Evolutionary conservation across 2,329 filamentous ascomycete genomes (phyloP).

Genomic region (Xylaria sp.): DNA sequence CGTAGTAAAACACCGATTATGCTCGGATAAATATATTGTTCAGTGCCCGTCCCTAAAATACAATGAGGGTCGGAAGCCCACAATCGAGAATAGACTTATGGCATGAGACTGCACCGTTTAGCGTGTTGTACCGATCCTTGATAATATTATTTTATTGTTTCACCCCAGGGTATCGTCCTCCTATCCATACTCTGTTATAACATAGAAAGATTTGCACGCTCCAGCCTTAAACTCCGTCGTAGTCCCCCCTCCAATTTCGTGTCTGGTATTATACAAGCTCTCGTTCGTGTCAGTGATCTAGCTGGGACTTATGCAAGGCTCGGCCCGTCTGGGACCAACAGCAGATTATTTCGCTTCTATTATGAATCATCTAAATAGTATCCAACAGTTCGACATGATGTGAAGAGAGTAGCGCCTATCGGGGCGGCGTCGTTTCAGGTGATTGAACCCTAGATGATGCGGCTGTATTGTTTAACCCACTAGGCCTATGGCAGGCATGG

Average conservation of each 20-base stretch:
- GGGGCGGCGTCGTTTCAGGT: not conserved
- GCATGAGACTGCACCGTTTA: not conserved
- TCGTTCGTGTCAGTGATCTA: not conserved
- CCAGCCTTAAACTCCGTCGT: not conserved
- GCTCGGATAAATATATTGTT: not conserved
- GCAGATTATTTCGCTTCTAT: not conserved
- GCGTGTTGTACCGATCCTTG: not conserved
- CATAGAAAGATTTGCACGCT: not conserved
- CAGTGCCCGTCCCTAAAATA: not conserved
- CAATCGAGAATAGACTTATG: not conserved
- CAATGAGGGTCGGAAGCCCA: not conserved
- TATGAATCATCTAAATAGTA: not conserved
- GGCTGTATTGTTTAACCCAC: not conserved
- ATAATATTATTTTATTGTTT: not conserved
- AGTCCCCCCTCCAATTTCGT: not conserved
- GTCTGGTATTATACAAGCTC: not conserved
- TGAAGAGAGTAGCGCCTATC: not conserved
- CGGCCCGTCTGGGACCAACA: too few species aligned
- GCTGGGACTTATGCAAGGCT: not conserved
- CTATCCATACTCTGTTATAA: not conserved
- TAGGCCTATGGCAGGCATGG: not conserved
- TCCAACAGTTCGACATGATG: not conserved
- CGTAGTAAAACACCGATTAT: not conserved
- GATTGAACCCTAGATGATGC: not conserved
- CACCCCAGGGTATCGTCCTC: constrained; percentile 11